These are phyloP conservation scores for Diaporthe longicolla DNA, from an alignment of 2,329 filamentous ascomycete genomes.

Conservation along the genomic window DNA sequence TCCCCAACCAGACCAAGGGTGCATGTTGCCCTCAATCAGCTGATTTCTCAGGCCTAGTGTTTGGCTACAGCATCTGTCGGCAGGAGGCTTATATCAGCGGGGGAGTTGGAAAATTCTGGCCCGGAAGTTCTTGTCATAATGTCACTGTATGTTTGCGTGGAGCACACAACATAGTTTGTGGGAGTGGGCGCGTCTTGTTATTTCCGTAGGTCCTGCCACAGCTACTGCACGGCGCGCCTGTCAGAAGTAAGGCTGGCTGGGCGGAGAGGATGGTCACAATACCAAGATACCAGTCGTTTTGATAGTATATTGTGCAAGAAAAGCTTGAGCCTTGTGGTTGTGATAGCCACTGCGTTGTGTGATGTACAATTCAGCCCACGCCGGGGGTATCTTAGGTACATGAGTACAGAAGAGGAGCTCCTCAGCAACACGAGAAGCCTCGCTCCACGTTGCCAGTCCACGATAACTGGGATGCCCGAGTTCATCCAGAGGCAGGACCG, in stretches of 20 bases:
- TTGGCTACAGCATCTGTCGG: neutral
- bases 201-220: neutral
- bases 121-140: neutral
- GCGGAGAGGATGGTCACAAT: neutral
- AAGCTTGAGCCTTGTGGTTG: conserved; percentile 20
- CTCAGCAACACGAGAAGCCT: neutral
- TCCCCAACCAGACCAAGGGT: neutral
- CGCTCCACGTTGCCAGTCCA: conserved; percentile 4
- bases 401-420: conserved; percentile 32
- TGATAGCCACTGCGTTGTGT: conserved; percentile 11
- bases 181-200: neutral
- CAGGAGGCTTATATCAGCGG: conserved; percentile 1
- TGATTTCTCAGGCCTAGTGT: neutral
- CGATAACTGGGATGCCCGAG: neutral
- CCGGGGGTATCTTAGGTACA: conserved; percentile 37
- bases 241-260: too few relatives aligned
- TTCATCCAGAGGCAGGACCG: conserved; percentile 5
- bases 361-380: conserved; percentile 21
- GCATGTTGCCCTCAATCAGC: conserved; percentile 23
- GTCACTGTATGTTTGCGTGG: neutral
- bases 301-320: conserved; percentile 22
- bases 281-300: neutral
- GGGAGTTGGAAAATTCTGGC: too few relatives aligned
- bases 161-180: neutral
- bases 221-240: neutral